Conservation (phyloP, 176 grass and related monocot species). For the Hordeum marinum region DNA sequence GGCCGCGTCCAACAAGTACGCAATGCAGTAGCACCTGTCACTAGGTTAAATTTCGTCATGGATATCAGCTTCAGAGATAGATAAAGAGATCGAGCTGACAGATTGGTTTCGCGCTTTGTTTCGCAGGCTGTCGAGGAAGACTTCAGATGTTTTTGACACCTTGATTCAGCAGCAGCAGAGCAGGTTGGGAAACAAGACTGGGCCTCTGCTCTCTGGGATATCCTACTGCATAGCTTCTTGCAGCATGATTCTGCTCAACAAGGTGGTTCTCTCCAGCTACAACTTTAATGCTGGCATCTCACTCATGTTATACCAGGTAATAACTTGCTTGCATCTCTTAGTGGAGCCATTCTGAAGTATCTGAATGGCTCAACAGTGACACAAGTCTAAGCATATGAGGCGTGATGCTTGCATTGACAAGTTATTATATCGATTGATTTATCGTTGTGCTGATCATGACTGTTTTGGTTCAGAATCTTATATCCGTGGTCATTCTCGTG, state of each 20-base stretch:
- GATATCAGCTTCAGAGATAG: neutral
- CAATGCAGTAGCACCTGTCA: neutral
- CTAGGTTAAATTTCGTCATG: neutral
- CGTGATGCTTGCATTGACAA: neutral
- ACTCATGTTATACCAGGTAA: constrained; percentile 77
- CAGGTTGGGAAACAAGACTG: constrained; percentile 41
- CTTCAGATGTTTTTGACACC: constrained; percentile 47
- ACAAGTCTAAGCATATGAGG: neutral
- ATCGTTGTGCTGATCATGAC: constrained; percentile 3
- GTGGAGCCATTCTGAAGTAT: neutral
- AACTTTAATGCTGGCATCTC: constrained; percentile 70
- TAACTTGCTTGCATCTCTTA: neutral
- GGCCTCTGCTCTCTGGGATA: constrained; percentile 56
- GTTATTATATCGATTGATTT: neutral
- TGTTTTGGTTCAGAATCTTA: constrained; percentile 61
- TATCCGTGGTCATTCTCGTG: constrained; percentile 62
- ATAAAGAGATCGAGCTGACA: neutral
- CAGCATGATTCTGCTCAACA: constrained; percentile 96
- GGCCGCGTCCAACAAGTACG: constrained; percentile 51
- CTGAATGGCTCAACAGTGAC: neutral
- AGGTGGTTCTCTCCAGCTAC: constrained; percentile 77
- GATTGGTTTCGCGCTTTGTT: neutral
- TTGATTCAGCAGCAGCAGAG: constrained; percentile 56
- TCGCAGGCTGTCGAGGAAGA: constrained; percentile 54
- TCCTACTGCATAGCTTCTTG: constrained; percentile 80